Conservation (phyloP, 2,329 filamentous ascomycete genomes). For the Hawksworthiomyces lignivorus region DNA sequence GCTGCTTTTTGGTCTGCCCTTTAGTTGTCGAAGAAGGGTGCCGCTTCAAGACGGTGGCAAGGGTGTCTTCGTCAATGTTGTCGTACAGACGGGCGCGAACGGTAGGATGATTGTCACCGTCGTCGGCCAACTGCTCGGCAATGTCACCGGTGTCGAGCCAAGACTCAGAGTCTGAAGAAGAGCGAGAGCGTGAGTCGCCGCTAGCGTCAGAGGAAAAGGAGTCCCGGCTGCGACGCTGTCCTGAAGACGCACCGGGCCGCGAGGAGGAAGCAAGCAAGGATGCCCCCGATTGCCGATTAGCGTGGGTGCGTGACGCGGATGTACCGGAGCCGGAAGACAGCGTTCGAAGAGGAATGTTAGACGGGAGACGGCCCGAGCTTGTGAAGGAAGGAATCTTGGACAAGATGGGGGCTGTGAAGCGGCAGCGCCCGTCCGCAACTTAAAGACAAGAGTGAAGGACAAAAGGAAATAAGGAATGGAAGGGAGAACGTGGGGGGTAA, state of each 20-base stretch:
- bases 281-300: conserved; percentile 30
- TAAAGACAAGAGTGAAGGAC: too few relatives aligned
- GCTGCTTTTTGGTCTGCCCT: conserved; percentile 24
- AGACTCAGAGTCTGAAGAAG: conserved; percentile 44
- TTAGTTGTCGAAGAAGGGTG: conserved; percentile 19
- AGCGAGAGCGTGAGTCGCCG: conserved; percentile 36
- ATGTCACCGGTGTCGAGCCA: conserved; percentile 96
- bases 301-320: conserved; percentile 24
- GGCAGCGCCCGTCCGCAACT: conserved; percentile 60
- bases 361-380: conserved; percentile 60
- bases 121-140: conserved; percentile 77
- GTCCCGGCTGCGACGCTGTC: conserved; percentile 26
- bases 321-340: conserved; percentile 31
- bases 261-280: conserved; percentile 34
- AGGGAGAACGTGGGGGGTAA: background rate
- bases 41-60: conserved; percentile 42
- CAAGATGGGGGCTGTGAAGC: conserved; percentile 63
- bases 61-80: conserved; percentile 55
- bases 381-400: conserved; percentile 75
- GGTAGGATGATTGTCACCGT: conserved; percentile 58
- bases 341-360: conserved; percentile 82
- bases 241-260: conserved; percentile 16
- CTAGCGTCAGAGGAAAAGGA: conserved; percentile 14
- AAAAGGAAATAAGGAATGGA: background rate
- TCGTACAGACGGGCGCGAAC: conserved; percentile 62